A percentile compares a stretch with the other conserved stretches of the same genome.
Evolutionary conservation across 306 rosid species (phyloP).

Genomic region (Trichosanthes truncata): DNA sequence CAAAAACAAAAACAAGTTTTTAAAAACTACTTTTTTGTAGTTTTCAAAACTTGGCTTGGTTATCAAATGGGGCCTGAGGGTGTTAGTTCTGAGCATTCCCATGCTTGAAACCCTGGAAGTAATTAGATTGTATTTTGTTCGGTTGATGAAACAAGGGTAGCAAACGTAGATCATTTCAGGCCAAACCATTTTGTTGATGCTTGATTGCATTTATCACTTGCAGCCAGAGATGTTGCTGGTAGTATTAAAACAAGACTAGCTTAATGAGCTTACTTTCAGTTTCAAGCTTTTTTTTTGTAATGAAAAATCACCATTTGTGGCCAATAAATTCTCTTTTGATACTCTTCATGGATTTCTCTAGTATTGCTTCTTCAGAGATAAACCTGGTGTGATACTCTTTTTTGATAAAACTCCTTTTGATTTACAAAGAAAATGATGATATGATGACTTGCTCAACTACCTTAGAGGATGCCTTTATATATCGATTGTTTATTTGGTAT

Average conservation of each 20-base stretch:
- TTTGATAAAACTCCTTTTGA: not conserved
- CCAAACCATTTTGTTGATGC: not conserved
- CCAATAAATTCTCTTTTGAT: not conserved
- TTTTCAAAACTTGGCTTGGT: too few species aligned
- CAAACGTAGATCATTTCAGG: not conserved
- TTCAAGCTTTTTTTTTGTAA: not conserved
- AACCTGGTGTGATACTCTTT: not conserved
- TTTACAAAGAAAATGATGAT: not conserved
- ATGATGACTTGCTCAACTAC: not conserved
- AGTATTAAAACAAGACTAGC: not conserved
- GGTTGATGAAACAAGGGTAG: not conserved
- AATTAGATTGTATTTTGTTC: not conserved
- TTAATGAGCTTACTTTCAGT: not conserved
- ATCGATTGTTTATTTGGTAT: not conserved
- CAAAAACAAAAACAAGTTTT: too few species aligned
- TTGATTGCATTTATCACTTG: slow-evolving; percentile 1
- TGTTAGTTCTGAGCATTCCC: not conserved
- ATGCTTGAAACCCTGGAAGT: not conserved
- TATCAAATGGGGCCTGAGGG: too few species aligned
- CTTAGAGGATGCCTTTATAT: not conserved
- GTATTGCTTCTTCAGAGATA: not conserved
- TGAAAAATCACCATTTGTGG: not conserved
- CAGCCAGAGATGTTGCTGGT: not conserved
- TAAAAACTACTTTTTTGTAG: too few species aligned
- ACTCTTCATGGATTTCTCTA: not conserved